Percentiles rank a stretch among this genome's conserved stretches.
phyloP scores from a whole-genome alignment of 2,329 filamentous ascomycete genomes.

The Sporothrix mexicana region DNA sequence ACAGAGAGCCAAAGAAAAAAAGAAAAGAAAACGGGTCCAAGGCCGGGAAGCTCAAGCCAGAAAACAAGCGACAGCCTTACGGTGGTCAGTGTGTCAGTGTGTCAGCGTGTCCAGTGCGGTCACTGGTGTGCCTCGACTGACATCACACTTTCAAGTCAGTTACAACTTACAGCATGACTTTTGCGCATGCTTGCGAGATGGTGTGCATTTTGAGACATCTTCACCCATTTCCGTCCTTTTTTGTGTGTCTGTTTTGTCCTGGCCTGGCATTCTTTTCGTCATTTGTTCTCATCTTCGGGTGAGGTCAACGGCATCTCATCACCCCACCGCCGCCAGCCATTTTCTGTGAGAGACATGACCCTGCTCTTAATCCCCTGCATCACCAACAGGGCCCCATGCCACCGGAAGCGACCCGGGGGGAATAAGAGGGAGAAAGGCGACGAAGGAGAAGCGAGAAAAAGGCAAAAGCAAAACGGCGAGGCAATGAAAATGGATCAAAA shows the following conservation, averaged over 20 bases:
- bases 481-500: too few species aligned
- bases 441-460: neutral
- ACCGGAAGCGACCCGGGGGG: neutral
- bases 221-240: neutral
- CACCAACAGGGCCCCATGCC: neutral
- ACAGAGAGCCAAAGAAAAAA: neutral
- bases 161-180: neutral
- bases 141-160: neutral
- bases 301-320: conserved; percentile 3
- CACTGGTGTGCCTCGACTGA: neutral
- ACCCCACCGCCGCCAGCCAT: neutral
- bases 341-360: neutral
- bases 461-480: neutral
- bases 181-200: neutral
- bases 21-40: neutral
- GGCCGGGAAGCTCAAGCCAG: neutral
- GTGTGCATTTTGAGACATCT: conserved; percentile 3
- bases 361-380: neutral
- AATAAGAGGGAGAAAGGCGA: neutral
- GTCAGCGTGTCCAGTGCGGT: neutral
- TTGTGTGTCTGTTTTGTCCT: neutral
- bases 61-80: conserved; percentile 17
- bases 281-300: neutral
- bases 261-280: neutral
- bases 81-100: neutral